Evolutionary conservation across 176 grass and related monocot genomes (phyloP), one percentile per base, ranked within the genome.

Genomic region (Saccharum spontaneum): DNA sequence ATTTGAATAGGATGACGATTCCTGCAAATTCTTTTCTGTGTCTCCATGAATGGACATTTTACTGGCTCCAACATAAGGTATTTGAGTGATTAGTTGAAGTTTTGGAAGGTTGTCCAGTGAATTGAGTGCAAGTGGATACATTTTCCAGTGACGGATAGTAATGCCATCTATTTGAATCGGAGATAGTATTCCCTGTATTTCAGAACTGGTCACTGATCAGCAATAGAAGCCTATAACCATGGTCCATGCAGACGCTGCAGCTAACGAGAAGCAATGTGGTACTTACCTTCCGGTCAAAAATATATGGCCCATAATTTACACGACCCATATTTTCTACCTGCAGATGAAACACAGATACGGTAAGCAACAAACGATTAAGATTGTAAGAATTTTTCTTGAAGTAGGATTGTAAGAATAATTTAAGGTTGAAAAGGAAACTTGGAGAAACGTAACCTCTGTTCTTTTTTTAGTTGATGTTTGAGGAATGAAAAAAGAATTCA

Each of bases 181-280:
- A 87, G 96, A 98, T 79, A 98, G 80, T 92, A 98, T 94, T 71
- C 96, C 96, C 96, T 98, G 86, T 67, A 65, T 77, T 83, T 63
- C 16, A 20, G 49, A 87, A 79, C 3, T 44, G 30, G 14, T 39
- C 30, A 75, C 18, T 7, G 37, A 50, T 84, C 12, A 90, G 61
- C 61, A 76, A 15, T 31, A 70, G 46, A 74, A 46, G 33, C 22
- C 64, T 82, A 78, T 18, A 82, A 45, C 6, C 20, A 78, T 73
- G 36, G 67, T 45, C 55, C 14, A 57, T 31, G 3, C 5, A 22
- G 67, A 57, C 70, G 46, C 22, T 71, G 17, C 45, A 86, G 43
- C 76, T 4, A 44, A 14, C 10, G 12, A 23, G 60, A 59, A 16
- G 45, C 52, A 30, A 46, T 23, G 14, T 62, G 34, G 22, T 55